A percentile compares a stretch with the other conserved stretches of the same genome.
phyloP scores from a whole-genome alignment of 495 filamentous ascomycete species.

The Arthonia radiata region DNA sequence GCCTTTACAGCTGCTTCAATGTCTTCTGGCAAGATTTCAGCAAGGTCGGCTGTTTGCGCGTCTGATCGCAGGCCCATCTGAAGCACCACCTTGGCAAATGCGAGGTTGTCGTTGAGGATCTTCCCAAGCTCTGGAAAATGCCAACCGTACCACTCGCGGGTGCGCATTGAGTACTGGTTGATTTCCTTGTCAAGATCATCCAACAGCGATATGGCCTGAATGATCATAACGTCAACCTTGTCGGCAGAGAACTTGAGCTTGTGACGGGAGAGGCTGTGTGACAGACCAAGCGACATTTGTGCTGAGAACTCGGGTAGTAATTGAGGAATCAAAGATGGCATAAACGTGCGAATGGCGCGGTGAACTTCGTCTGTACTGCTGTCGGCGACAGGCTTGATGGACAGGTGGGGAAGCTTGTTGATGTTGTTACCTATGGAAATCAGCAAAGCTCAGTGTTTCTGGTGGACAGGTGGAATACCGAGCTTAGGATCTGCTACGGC shows the following conservation, averaged over 20 bases:
- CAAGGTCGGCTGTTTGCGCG: constrained; percentile 49
- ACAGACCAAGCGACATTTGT: constrained; percentile 84
- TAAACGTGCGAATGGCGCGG: constrained; percentile 75
- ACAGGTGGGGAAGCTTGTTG: constrained; percentile 69
- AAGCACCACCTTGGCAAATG: constrained; percentile 68
- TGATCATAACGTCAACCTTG: constrained; percentile 98
- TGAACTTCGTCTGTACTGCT: constrained; percentile 68
- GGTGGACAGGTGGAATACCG: constrained; percentile 22
- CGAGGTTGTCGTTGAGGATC: constrained; percentile 94
- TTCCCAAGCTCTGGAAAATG: constrained; percentile 95
- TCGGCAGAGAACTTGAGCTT: constrained; percentile 97
- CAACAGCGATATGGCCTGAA: constrained; percentile 80
- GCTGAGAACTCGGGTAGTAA: constrained; percentile 63
- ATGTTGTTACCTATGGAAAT: constrained; percentile 42
- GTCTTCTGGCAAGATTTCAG: constrained; percentile 87
- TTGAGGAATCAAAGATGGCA: constrained; percentile 75
- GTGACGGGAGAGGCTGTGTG: constrained; percentile 92
- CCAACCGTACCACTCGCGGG: constrained; percentile 99
- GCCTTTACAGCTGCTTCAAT: constrained; percentile 80
- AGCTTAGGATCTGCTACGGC: constrained; percentile 91
- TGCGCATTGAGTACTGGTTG: constrained; percentile 95
- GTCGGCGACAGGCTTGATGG: constrained; percentile 67
- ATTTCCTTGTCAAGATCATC: constrained; percentile 97
- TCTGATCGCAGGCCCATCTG: constrained; percentile 70
- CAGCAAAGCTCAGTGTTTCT: not conserved